phyloP scores from a whole-genome alignment of 805 yeast species.

The Schizosaccharomyces octosporus region DNA sequence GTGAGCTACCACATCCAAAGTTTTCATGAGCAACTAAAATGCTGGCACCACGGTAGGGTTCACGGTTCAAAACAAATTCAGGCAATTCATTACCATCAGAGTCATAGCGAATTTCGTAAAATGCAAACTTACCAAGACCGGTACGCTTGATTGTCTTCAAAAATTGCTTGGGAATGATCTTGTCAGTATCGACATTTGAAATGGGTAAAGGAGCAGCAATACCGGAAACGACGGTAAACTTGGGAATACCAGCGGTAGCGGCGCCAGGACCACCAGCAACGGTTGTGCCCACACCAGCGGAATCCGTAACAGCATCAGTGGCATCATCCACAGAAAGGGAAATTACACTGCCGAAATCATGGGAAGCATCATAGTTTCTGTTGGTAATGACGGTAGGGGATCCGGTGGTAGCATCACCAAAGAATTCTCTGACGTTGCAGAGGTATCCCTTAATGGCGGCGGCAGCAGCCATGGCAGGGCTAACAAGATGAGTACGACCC shows the following conservation, averaged over 20 bases:
- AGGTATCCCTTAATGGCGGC: slow-evolving; percentile 84
- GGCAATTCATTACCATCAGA: slow-evolving; percentile 26
- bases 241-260: slow-evolving; percentile 33
- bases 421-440: slow-evolving; percentile 62
- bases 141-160: slow-evolving; percentile 94
- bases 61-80: slow-evolving; percentile 69
- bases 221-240: slow-evolving; percentile 53
- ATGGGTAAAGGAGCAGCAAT: slow-evolving; percentile 83
- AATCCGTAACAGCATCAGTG: slow-evolving; percentile 8
- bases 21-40: slow-evolving; percentile 82
- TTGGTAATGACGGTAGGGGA: slow-evolving; percentile 5
- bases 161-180: slow-evolving; percentile 95
- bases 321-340: slow-evolving; percentile 27
- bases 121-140: slow-evolving; percentile 67
- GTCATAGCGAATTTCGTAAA: slow-evolving; percentile 64
- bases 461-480: slow-evolving; percentile 99
- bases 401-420: slow-evolving; percentile 15
- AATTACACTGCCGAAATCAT: slow-evolving; percentile 27
- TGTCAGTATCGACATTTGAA: slow-evolving; percentile 94
- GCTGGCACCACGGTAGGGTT: slow-evolving; percentile 57
- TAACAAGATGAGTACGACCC: slow-evolving; percentile 90
- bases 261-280: slow-evolving; percentile 11
- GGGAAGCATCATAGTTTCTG: slow-evolving; percentile 14
- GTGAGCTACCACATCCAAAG: slow-evolving; percentile 96
- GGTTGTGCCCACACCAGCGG: slow-evolving; percentile 9